Evolutionary conservation across 768 basidiomycete species (phyloP).

Genomic region (Exsudoporus frostii): DNA sequence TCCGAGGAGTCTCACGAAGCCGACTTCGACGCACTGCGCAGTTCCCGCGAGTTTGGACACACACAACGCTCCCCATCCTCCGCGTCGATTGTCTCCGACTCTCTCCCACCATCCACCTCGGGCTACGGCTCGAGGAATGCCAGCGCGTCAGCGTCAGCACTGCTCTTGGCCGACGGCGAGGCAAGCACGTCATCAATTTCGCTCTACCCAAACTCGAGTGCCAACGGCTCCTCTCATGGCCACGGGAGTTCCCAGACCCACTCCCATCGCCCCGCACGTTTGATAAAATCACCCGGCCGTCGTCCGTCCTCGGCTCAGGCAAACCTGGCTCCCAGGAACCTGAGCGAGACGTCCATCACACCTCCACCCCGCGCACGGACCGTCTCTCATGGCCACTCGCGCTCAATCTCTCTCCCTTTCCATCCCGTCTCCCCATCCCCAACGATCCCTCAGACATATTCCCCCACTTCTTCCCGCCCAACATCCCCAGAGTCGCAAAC

Average conservation of each 20-base stretch:
- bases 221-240: slow-evolving; percentile 20
- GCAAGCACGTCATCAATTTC: slow-evolving; percentile 26
- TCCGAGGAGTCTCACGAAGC: slow-evolving; percentile 20
- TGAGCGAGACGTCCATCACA: slow-evolving; percentile 1
- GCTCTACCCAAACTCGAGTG: slow-evolving; percentile 3
- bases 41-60: not conserved
- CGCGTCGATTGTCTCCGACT: slow-evolving; percentile 13
- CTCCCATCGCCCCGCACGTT: slow-evolving; percentile 4
- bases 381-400: slow-evolving; percentile 14
- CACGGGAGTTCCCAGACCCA: slow-evolving; percentile 2
- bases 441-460: slow-evolving; percentile 17
- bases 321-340: not conserved
- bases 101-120: slow-evolving; percentile 12
- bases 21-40: not conserved
- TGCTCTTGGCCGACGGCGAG: slow-evolving; percentile 10
- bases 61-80: slow-evolving; percentile 7
- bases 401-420: slow-evolving; percentile 15
- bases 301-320: slow-evolving; percentile 8
- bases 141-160: slow-evolving; percentile 7
- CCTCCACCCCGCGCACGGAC: slow-evolving; percentile 24
- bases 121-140: slow-evolving; percentile 15
- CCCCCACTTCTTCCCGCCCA: slow-evolving; percentile 10
- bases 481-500: not conserved
- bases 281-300: slow-evolving; percentile 10
- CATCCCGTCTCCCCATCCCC: not conserved